These are phyloP conservation scores for Sphaerulina vaccinii DNA, from an alignment of 2,329 filamentous ascomycete genomes.

Conservation along the genomic window DNA sequence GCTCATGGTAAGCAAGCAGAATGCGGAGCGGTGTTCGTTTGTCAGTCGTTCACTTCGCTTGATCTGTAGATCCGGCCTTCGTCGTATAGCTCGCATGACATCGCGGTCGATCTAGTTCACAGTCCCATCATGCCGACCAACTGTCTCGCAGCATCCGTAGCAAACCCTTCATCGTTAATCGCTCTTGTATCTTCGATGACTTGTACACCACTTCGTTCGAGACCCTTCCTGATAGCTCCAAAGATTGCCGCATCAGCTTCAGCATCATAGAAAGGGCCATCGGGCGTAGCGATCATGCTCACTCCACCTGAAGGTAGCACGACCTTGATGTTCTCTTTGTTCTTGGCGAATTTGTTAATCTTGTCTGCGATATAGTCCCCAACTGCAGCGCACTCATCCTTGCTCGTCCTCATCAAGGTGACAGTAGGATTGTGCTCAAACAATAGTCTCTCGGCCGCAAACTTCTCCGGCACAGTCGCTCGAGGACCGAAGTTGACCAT, in stretches of 20 bases:
- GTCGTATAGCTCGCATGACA: neutral
- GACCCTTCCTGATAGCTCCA: slow-evolving; percentile 47
- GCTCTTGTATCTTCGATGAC: slow-evolving; percentile 52
- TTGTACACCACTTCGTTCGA: slow-evolving; percentile 49
- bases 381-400: slow-evolving; percentile 57
- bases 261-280: slow-evolving; percentile 54
- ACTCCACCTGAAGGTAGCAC: slow-evolving; percentile 61
- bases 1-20: no score
- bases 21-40: no score
- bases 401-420: slow-evolving; percentile 64
- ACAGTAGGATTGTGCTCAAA: slow-evolving; percentile 65
- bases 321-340: slow-evolving; percentile 51
- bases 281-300: slow-evolving; percentile 58
- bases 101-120: neutral
- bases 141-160: slow-evolving; percentile 47
- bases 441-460: slow-evolving; percentile 51
- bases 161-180: slow-evolving; percentile 57
- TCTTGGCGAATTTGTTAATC: slow-evolving; percentile 44
- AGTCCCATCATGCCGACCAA: slow-evolving; percentile 28
- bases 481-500: slow-evolving; percentile 64
- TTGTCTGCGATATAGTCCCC: slow-evolving; percentile 57
- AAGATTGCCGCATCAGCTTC: slow-evolving; percentile 51
- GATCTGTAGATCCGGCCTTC: neutral
- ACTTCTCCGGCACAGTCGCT: slow-evolving; percentile 56
- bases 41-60: neutral